These are phyloP conservation scores for Tubosaeta sp. DNA, from an alignment of 768 basidiomycete species.

Conservation along the genomic window DNA sequence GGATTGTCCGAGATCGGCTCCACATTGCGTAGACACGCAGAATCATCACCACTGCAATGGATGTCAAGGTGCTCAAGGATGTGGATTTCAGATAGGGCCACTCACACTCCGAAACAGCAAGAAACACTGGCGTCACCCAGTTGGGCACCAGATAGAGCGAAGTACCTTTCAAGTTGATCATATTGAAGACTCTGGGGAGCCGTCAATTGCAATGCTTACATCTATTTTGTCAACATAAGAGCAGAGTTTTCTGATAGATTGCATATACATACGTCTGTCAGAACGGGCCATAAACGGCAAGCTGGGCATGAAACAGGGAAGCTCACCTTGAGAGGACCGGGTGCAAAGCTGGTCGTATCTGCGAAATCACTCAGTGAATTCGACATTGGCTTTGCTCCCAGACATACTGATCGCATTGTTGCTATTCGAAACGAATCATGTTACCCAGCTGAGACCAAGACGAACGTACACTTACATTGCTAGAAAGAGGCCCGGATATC, in stretches of 20 bases:
- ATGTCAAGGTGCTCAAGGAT: not conserved
- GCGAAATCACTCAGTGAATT: not conserved
- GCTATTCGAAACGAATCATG: not conserved
- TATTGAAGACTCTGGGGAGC: not conserved
- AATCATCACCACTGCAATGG: not conserved
- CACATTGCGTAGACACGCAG: not conserved
- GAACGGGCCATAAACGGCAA: not conserved
- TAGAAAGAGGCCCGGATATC: not conserved
- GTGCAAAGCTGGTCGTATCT: not conserved
- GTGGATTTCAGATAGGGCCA: not conserved
- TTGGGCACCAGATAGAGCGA: not conserved
- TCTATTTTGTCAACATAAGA: not conserved
- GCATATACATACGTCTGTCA: not conserved
- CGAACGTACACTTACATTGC: not conserved
- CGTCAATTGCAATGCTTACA: not conserved
- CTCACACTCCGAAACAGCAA: constrained; percentile 6
- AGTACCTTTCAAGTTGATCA: not conserved
- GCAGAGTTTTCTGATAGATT: not conserved
- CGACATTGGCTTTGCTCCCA: not conserved
- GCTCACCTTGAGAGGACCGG: not conserved
- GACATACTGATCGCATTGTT: not conserved
- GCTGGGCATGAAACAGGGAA: not conserved
- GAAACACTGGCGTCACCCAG: not conserved
- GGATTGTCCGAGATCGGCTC: not conserved
- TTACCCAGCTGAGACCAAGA: not conserved